A percentile compares a stretch with the other conserved stretches of the same genome.
These are phyloP conservation scores for Pseudogymnoascus sp. DNA, from an alignment of 2,329 filamentous ascomycete species.

Conservation along the genomic window DNA sequence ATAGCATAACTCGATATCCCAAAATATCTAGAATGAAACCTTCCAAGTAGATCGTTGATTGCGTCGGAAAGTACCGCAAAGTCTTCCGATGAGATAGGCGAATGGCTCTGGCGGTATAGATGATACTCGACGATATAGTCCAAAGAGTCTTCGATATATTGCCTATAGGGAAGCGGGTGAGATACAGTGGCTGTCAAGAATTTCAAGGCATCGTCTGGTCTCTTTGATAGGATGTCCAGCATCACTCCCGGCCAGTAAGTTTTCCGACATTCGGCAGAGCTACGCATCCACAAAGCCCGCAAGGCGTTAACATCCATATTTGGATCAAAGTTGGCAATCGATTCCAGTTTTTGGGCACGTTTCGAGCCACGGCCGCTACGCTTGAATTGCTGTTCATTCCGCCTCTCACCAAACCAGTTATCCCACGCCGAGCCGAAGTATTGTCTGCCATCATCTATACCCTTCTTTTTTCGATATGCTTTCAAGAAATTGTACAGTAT, in stretches of 20 bases:
- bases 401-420: background rate
- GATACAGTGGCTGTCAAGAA: constrained; percentile 21
- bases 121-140: constrained; percentile 21
- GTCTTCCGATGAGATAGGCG: background rate
- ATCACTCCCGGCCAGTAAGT: constrained; percentile 21
- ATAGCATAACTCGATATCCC: background rate
- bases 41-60: background rate
- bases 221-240: constrained; percentile 14
- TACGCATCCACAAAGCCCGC: background rate
- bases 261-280: background rate
- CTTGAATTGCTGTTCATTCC: background rate
- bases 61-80: background rate
- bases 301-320: background rate
- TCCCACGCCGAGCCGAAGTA: background rate
- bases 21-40: background rate
- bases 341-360: background rate
- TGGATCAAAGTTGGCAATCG: background rate
- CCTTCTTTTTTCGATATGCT: background rate
- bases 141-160: constrained; percentile 19
- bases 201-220: constrained; percentile 20
- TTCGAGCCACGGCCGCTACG: background rate
- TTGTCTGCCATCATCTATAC: background rate
- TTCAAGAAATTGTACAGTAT: background rate
- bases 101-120: constrained; percentile 9
- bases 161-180: constrained; percentile 18